Evolutionary conservation across 306 rosid genomes (phyloP), one percentile per base, ranked within the genome.

Genomic region (Lathyrus tuberosus): DNA sequence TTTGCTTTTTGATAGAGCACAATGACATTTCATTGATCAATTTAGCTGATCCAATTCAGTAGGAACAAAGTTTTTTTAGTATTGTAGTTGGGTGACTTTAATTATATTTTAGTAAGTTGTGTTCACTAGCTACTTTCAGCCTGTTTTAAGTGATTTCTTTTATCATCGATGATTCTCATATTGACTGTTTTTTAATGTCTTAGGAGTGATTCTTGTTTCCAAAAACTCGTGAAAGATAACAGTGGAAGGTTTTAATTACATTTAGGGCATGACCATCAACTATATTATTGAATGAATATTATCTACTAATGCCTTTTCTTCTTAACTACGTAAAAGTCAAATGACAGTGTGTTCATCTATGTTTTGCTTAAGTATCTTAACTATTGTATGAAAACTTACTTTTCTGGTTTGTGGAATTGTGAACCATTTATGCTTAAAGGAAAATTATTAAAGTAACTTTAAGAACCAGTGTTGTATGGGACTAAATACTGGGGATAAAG

Each of bases 351-450:
- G 51, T 6, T 18, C 38, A 38, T 57, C 22, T 38, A 11, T 6
- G 31, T 65, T 54, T 35, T 7, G 40, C 40, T 35, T 1, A 35
- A 35, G 30, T 9, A 57, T 38, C 30, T 20, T 46, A 18, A 46
- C 20, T 46, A 6, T 6, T n/a, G 20, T 47, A 15, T 8, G 28
- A 46, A 26, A 65, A 59, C 18, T 59, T 67, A 41, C 44, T 68
- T 77, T 66, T 58, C 26, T 40, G 46, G 73, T 47, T 49, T 41
- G 60, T 52, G 51, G 28, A 31, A 13, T 48, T 48, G 18, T 62
- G 57, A 66, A 43, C 10, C 24, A 8, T 46, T 46, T 46, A 46
- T 14, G 52, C 20, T n/a, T 46, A n/a, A 35, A 35, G 40, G 40
- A 35, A 35, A 35, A 7, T 35, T 35, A 35, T 7, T 8, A 8